Evolutionary conservation across 768 basidiomycete species (phyloP).

Genomic region (Amanita pallidorosea): DNA sequence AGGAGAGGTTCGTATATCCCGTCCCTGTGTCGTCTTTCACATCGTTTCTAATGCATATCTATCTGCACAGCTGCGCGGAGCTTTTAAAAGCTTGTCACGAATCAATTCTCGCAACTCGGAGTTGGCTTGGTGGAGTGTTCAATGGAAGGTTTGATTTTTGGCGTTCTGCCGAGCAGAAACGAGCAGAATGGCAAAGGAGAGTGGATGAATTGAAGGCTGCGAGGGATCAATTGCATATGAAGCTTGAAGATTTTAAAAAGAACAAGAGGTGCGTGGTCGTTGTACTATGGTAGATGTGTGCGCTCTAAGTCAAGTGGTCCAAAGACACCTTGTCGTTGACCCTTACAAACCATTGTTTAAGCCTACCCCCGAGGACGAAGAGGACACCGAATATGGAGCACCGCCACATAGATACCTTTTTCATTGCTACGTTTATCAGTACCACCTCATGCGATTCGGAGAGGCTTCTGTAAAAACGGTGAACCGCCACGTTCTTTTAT

Average conservation of each 20-base stretch:
- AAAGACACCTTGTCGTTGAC: slow-evolving; percentile 41
- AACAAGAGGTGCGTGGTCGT: slow-evolving; percentile 35
- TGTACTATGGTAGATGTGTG: background rate
- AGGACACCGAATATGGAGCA: slow-evolving; percentile 21
- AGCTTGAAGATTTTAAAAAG: slow-evolving; percentile 34
- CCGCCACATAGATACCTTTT: slow-evolving; percentile 65
- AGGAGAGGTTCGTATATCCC: slow-evolving; percentile 23
- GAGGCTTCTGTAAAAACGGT: slow-evolving; percentile 31
- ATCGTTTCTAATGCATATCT: background rate
- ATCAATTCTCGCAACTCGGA: slow-evolving; percentile 28
- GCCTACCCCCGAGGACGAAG: background rate
- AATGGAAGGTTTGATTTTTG: slow-evolving; percentile 27
- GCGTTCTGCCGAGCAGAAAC: slow-evolving; percentile 17
- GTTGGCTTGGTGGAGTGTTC: slow-evolving; percentile 41
- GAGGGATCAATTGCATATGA: slow-evolving; percentile 22
- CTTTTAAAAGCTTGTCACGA: slow-evolving; percentile 33
- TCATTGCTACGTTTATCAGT: slow-evolving; percentile 66
- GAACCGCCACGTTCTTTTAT: slow-evolving; percentile 5
- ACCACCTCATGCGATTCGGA: slow-evolving; percentile 32
- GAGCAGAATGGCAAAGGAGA: slow-evolving; percentile 19
- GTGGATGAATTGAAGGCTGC: slow-evolving; percentile 28
- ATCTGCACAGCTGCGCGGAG: slow-evolving; percentile 32
- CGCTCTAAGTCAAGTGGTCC: background rate
- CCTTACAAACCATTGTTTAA: slow-evolving; percentile 49
- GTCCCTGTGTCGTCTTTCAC: background rate